phyloP scores from a whole-genome alignment of 2,329 filamentous ascomycete genomes.

The Phialophora chinensis region DNA sequence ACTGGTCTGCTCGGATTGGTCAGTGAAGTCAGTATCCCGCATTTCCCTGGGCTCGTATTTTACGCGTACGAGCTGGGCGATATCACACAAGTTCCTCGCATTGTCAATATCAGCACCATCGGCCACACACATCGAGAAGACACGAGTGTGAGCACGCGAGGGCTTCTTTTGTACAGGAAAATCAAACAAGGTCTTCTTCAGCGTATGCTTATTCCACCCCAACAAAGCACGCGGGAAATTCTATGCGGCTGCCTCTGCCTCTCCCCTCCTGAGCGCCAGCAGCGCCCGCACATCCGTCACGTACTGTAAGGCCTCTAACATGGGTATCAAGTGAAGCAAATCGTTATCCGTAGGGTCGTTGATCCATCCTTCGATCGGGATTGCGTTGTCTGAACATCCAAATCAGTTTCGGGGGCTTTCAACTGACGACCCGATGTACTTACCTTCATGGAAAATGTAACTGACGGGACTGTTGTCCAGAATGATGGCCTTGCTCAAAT shows the following conservation, averaged over 20 bases:
- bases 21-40: background rate
- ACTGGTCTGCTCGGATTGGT: background rate
- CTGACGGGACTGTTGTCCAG: constrained; percentile 97
- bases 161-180: constrained; percentile 17
- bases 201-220: constrained; percentile 5
- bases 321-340: constrained; percentile 85
- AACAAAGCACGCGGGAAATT: background rate
- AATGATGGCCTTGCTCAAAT: constrained; percentile 98
- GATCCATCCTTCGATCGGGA: constrained; percentile 99
- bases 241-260: constrained; percentile 52
- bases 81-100: constrained; percentile 7
- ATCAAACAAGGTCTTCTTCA: constrained; percentile 4
- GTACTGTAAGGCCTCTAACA: constrained; percentile 94
- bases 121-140: background rate
- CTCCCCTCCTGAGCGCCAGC: constrained; percentile 84
- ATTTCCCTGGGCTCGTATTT: background rate
- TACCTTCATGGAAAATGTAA: constrained; percentile 98
- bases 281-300: constrained; percentile 93
- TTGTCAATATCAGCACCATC: background rate
- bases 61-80: background rate
- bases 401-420: constrained; percentile 28
- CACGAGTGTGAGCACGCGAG: background rate
- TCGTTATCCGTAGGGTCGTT: constrained; percentile 97
- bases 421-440: constrained; percentile 41
- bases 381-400: constrained; percentile 81